These are phyloP conservation scores for Intubia oerlemansii DNA, from an alignment of 2,329 filamentous ascomycete genomes.

Conservation along the genomic window DNA sequence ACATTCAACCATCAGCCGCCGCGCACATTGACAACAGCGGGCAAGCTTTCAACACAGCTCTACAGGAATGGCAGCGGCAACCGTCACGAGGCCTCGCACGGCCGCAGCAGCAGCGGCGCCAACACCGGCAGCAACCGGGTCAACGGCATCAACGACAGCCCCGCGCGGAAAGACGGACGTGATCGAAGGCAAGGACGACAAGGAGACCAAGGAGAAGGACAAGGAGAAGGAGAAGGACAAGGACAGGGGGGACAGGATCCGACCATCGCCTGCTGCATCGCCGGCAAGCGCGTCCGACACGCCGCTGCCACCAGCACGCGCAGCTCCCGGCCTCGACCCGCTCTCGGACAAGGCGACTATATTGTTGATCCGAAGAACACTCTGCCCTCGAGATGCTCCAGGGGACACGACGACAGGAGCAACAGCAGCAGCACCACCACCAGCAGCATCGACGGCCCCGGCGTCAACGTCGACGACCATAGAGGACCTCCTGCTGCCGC, in stretches of 20 bases:
- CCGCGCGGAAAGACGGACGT: too few relatives aligned
- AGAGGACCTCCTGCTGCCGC: slow-evolving; percentile 66
- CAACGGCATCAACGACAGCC: too few relatives aligned
- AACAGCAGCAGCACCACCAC: background rate
- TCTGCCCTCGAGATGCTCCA: slow-evolving; percentile 53
- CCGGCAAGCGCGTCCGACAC: slow-evolving; percentile 9
- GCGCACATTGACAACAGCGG: too few relatives aligned
- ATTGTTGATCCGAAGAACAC: slow-evolving; percentile 59
- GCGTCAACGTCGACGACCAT: slow-evolving; percentile 17
- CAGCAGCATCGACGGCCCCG: background rate
- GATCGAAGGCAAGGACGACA: background rate
- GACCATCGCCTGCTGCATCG: slow-evolving; percentile 2
- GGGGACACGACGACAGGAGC: too few relatives aligned
- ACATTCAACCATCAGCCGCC: too few relatives aligned
- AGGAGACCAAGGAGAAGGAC: background rate
- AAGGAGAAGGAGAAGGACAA: too few relatives aligned
- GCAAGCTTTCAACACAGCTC: too few relatives aligned
- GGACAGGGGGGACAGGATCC: background rate
- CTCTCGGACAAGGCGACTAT: slow-evolving; percentile 61
- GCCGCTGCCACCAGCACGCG: slow-evolving; percentile 1
- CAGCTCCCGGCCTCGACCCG: slow-evolving; percentile 22
- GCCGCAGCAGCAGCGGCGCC: too few relatives aligned
- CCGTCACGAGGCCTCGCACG: too few relatives aligned
- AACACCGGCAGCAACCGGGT: too few relatives aligned
- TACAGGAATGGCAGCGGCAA: too few relatives aligned